These are phyloP conservation scores for Fraxinus floribunda DNA, from an alignment of 305 asterid species.

Conservation along the genomic window DNA sequence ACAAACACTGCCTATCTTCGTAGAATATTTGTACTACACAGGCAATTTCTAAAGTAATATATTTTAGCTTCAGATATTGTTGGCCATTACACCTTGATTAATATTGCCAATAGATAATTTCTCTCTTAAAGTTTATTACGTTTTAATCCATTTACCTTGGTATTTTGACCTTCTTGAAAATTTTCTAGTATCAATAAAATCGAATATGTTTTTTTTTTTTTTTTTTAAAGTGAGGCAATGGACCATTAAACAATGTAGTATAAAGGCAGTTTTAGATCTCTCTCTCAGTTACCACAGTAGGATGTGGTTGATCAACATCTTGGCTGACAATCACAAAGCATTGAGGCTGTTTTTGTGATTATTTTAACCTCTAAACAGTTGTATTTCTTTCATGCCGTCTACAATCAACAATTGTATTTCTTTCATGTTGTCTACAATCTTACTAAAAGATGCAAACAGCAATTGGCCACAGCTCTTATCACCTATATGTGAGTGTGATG, in stretches of 20 bases:
- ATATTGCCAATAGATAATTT: not conserved
- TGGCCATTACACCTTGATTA: not conserved
- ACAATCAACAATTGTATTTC: not conserved
- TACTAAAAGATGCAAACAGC: not conserved
- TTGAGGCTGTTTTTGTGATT: not conserved
- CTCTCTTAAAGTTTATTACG: not conserved
- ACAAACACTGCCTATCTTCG: not conserved
- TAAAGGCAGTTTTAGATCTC: not conserved
- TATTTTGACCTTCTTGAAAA: not conserved
- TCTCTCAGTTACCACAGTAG: not conserved
- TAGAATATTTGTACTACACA: not conserved
- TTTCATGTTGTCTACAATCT: not conserved
- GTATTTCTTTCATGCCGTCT: not conserved
- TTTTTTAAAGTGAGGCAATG: not conserved
- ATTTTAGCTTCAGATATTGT: conserved; percentile 8
- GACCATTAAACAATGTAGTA: not conserved
- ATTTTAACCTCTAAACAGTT: not conserved
- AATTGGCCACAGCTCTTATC: not conserved
- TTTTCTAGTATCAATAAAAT: not conserved
- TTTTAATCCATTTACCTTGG: not conserved
- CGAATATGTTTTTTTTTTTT: not conserved
- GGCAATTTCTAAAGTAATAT: not conserved
- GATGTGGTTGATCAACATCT: not conserved
- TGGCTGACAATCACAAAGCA: not conserved
- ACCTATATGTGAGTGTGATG: not conserved